Evolutionary conservation across 257 asterid species (phyloP).

Genomic region (Osmanthus fragrans): DNA sequence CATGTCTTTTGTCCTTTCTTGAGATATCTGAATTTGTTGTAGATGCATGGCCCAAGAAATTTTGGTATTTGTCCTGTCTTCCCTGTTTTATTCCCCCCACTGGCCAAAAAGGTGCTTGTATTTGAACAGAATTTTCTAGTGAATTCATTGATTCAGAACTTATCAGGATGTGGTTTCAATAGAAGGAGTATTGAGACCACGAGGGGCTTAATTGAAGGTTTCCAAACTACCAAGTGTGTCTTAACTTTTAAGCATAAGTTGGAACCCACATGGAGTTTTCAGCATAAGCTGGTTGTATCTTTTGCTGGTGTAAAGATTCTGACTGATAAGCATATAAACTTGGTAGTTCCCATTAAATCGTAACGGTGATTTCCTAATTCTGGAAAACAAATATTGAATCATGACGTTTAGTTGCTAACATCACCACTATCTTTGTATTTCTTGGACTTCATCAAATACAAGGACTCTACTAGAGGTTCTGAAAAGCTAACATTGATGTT

Average conservation of each 20-base stretch:
- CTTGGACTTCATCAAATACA: neutral
- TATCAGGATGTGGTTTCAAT: neutral
- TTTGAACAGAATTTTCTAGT: neutral
- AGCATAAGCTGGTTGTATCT: neutral
- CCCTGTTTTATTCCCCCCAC: neutral
- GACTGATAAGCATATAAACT: neutral
- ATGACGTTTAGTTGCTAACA: neutral
- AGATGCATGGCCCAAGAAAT: neutral
- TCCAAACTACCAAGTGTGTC: neutral
- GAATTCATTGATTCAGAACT: neutral
- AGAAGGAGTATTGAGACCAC: neutral
- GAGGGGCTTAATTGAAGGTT: neutral
- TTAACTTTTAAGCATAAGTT: neutral
- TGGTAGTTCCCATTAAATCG: neutral
- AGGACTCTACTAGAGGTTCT: neutral
- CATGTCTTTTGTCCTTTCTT: neutral
- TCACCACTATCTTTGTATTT: neutral
- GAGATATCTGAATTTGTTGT: neutral
- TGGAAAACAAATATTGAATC: neutral
- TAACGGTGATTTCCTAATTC: too few relatives aligned
- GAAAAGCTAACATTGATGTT: neutral
- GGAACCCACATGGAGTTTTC: neutral
- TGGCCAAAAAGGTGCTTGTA: neutral
- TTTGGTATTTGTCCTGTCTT: neutral
- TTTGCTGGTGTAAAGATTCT: too few relatives aligned